Evolutionary conservation across 1,284 basidiomycete species (phyloP), one percentile per base, ranked within the genome.

Genomic region (Melampsora americana): DNA sequence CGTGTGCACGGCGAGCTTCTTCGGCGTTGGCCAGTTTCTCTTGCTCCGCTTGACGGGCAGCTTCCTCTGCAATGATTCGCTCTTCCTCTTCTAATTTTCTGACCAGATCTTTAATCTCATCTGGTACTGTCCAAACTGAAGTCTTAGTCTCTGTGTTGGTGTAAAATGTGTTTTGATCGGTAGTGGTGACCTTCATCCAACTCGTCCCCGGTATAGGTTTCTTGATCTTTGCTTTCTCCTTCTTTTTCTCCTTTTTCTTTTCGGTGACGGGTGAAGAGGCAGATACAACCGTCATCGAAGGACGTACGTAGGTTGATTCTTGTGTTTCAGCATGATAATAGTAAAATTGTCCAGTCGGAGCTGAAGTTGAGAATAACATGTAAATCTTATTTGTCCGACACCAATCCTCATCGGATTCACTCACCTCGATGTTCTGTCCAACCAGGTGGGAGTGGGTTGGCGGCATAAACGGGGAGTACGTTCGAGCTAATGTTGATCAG

Each of bases 151-250:
- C 86, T 80, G 89, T 91, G 84, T 99, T 88, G 39, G 90, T 91
- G 84, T 93, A 99, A 83, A 99, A 99, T 3, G 90, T 86, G 83
- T 98, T 95, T 26, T 92, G 92, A 79, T 90, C 88, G 7, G 89
- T 95, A 0, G 96, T 99, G 69, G 87, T 90, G 44, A 99, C 90
- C 75, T 91, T 88, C 35, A 93, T 83, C 95, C 95, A 99, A 77
- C 88, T 87, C 0, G 94, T 94, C 6, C 89, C 91, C 0, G 92
- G 90, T 66, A 99, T 90, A 20, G 87, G 87, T 30, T 89, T 90
- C 84, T 98, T 98, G 70, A 88, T 83, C 64, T 89, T 85, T 1
- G 94, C 92, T 82, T 92, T 95, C 82, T 97, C 95, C 84, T 93
- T 93, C 64, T 79, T 81, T 61, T 69, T 75, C 11, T 73, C 65